Evolutionary conservation across 768 basidiomycete genomes (phyloP), one percentile per base, ranked within the genome.

Genomic region (Russula emetica): DNA sequence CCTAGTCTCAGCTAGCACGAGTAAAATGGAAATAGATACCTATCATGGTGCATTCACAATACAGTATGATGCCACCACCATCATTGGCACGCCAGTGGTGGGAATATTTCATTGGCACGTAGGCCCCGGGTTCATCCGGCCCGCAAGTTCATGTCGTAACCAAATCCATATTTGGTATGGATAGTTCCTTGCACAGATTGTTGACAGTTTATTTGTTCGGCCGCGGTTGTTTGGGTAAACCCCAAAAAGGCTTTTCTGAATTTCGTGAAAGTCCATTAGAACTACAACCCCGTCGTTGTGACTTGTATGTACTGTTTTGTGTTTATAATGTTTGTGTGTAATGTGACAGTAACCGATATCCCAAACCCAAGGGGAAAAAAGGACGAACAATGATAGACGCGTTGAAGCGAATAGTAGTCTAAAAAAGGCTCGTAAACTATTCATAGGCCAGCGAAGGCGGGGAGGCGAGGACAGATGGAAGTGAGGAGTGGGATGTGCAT

Each of bases 221-320:
- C 6, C 38, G 22, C 32, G 40, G 50, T 47, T 52, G 50, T 58
- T 57, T 52, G 55, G 55, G 32, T 24, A 34, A 58, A 51, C 52
- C 56, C 53, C 26, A 54, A 45, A 49, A 13, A 36, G 2, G 11
- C 24, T 40, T 63, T 38, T 44, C 13, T 13, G 14, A 13, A 49
- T 55, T 61, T n/a, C 45, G 10, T 44, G 42, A n/a, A n/a, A 3
- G 26, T 53, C 24, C 32, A 59, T 63, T 63, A 63, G 44, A 59
- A 63, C 62, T 63, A 63, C 62, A 63, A 63, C 52, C 58, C 62
- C 62, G 58, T 32, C 47, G 20, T 20, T 59, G 58, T 53, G 58
- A 63, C 45, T 45, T 40, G 62, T 47, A 63, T 59, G 57, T 59
- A 58, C 38, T 54, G 57, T 47, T 53, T 36, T 63, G 45, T 59